Evolutionary conservation across 2,329 filamentous ascomycete species (phyloP), one percentile per base, ranked within the genome.

Genomic region (Fusarium bulbicola): DNA sequence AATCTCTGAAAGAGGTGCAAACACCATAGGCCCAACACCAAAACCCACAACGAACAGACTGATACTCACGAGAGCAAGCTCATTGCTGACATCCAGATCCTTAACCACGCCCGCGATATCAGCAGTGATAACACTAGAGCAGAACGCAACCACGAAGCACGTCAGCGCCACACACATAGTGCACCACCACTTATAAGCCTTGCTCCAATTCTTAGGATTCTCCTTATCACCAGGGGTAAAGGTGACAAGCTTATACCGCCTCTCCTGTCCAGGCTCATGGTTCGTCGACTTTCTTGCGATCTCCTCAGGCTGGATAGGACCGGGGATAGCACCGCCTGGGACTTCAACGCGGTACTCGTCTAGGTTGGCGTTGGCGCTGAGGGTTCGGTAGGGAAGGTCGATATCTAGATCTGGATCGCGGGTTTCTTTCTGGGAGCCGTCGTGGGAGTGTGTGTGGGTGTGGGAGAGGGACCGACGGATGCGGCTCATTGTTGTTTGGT

Each of bases 121-220:
- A 16, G 94, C 90, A 0, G 94, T 97, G 79, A 97, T 91, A 73
- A 97, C 91, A 58, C 91, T 90, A 54, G 91, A 94, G 30, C 86
- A 85, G 64, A 94, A 90, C 1, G 92, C 91, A 49, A 93, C 92
- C 45, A 93, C 91, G 78, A 94, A 94, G 78, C 92, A 94, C 4
- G 92, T 93, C 28, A 89, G 71, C 3, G 94, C 92, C 0, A 97
- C 93, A 21, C 94, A 90, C 92, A 97, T 94, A 30, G 94, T 97
- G 78, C 90, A 92, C 78, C 92, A 93, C 93, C 93, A 95, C 82
- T 95, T 96, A 81, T 85, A 92, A 3, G 83, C 84, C 81, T 94
- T 94, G 63, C 88, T 90, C 93, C 93, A 96, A 81, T 95, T 96
- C 86, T 95, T 95, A 1, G 94, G 93, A 77, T 95, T 95, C 72